A percentile compares a stretch with the other conserved stretches of the same genome.
Conservation (phyloP, 768 basidiomycete genomes). For the Royoungia palumana region DNA sequence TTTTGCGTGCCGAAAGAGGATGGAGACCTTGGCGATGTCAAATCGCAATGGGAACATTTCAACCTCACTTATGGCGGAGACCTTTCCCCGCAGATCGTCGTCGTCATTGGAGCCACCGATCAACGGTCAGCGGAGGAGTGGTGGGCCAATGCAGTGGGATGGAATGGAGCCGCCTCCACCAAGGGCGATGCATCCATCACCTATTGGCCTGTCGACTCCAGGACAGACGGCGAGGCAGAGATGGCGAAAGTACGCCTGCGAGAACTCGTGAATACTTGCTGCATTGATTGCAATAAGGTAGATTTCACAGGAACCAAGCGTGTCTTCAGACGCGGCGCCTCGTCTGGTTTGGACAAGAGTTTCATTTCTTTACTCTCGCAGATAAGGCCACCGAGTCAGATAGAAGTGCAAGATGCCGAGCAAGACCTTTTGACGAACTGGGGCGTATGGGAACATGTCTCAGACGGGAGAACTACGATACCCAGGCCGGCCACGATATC, state of each 20-base stretch:
- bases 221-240: neutral
- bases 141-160: conserved; percentile 11
- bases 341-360: conserved; percentile 5
- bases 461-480: neutral
- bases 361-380: neutral
- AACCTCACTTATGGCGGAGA: conserved; percentile 25
- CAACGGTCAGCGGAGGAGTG: conserved; percentile 18
- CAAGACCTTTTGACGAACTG: conserved; percentile 20
- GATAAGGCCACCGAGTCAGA: neutral
- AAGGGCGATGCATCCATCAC: conserved; percentile 9
- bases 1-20: conserved; percentile 16
- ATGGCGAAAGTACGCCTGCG: conserved; percentile 4
- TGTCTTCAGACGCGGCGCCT: conserved; percentile 9
- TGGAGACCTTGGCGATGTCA: conserved; percentile 7
- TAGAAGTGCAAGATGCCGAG: neutral
- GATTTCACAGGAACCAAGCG: conserved; percentile 4
- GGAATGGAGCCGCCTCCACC: neutral
- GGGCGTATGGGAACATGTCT: conserved; percentile 20
- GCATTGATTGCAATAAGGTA: conserved; percentile 24
- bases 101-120: conserved; percentile 18
- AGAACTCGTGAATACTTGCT: conserved; percentile 16
- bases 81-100: conserved; percentile 24
- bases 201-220: conserved; percentile 14
- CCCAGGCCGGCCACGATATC: neutral
- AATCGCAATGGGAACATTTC: conserved; percentile 26